These are phyloP conservation scores for Guyanaporus albipodus DNA, from an alignment of 768 basidiomycete genomes.

Conservation along the genomic window DNA sequence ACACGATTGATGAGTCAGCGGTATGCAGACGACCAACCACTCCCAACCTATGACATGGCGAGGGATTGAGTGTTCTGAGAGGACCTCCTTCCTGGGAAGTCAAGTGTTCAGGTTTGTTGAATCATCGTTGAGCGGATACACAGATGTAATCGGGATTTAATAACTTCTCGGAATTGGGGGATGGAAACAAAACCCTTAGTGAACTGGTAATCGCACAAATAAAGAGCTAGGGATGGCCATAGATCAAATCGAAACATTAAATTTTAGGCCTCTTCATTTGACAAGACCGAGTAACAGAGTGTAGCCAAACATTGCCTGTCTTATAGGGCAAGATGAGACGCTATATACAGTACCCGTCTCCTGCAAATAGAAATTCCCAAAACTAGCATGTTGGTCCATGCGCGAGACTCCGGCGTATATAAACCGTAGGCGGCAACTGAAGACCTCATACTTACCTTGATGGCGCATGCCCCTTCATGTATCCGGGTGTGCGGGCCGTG, in stretches of 20 bases:
- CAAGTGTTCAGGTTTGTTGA: slow-evolving; percentile 54
- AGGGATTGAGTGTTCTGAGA: slow-evolving; percentile 42
- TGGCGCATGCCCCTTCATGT: slow-evolving; percentile 54
- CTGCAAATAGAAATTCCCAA: not conserved
- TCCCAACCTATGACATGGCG: slow-evolving; percentile 48
- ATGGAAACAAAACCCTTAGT: slow-evolving; percentile 62
- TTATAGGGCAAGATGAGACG: too few species aligned
- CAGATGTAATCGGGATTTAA: slow-evolving; percentile 61
- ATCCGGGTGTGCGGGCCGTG: slow-evolving; percentile 53
- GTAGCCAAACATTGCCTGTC: too few species aligned
- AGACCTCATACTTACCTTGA: slow-evolving; percentile 58
- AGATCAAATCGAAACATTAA: slow-evolving; percentile 18
- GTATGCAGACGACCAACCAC: slow-evolving; percentile 47
- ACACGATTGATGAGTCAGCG: too few species aligned
- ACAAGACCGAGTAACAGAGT: too few species aligned
- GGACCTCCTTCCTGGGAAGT: slow-evolving; percentile 49
- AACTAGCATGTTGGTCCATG: slow-evolving; percentile 27
- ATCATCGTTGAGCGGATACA: slow-evolving; percentile 55
- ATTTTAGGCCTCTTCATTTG: too few species aligned
- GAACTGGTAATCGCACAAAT: not conserved
- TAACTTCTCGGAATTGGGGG: slow-evolving; percentile 47
- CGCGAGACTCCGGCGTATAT: slow-evolving; percentile 26
- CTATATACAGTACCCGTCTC: too few species aligned
- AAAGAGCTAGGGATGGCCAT: slow-evolving; percentile 2
- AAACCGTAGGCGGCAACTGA: slow-evolving; percentile 1